A percentile compares a stretch with the other conserved stretches of the same genome.
Conservation (phyloP, 1,284 basidiomycete genomes). For the Papiliotrema fonsecae region DNA sequence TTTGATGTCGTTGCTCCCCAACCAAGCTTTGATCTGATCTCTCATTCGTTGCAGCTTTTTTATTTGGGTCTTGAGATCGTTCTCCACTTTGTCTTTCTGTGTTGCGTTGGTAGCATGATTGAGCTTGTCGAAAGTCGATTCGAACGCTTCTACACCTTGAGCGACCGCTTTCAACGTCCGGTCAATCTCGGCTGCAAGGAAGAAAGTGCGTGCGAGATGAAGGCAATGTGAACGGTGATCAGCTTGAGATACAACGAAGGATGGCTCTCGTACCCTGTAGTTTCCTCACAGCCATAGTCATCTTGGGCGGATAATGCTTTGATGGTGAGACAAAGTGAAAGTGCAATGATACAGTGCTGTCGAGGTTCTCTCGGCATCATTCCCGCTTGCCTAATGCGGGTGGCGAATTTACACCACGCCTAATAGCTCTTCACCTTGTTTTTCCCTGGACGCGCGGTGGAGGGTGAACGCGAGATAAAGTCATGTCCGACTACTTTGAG, state of each 20-base stretch:
- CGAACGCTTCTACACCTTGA: conserved; percentile 91
- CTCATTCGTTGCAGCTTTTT: conserved; percentile 97
- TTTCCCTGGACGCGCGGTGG: too few species aligned
- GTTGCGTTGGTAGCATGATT: conserved; percentile 80
- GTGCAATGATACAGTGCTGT: too few species aligned
- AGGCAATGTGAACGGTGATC: not conserved
- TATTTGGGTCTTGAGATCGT: conserved; percentile 93
- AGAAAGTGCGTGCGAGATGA: not conserved
- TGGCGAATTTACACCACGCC: too few species aligned
- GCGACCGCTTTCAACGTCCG: conserved; percentile 89
- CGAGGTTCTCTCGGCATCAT: conserved; percentile 1
- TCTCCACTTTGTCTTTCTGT: conserved; percentile 94
- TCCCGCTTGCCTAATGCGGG: not conserved
- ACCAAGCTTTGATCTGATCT: conserved; percentile 99
- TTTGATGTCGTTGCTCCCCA: conserved; percentile 97
- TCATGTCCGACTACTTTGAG: too few species aligned
- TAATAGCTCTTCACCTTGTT: too few species aligned
- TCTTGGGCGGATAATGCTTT: not conserved
- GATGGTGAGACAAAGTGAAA: not conserved
- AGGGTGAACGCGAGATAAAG: too few species aligned
- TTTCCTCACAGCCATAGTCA: conserved; percentile 42
- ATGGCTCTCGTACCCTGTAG: conserved; percentile 27
- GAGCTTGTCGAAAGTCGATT: conserved; percentile 95
- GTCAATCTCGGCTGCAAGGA: conserved; percentile 82
- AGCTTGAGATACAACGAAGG: not conserved